These are phyloP conservation scores for Populus tremula DNA, from an alignment of 345 rosid genomes.

Conservation along the genomic window DNA sequence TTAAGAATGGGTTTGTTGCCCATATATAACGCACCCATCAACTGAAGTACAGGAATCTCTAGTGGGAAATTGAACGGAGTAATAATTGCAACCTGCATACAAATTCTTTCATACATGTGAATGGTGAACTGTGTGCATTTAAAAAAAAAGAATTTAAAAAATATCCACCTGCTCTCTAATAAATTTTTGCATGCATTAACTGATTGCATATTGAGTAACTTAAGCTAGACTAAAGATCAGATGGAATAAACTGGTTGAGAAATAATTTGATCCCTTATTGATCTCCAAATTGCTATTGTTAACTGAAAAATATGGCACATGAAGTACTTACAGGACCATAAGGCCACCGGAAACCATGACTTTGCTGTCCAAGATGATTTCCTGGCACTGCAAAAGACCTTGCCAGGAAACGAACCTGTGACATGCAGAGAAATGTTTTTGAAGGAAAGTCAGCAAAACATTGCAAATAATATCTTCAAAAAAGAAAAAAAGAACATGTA, in stretches of 20 bases:
- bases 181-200: background rate
- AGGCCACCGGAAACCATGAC: slow-evolving; percentile 97
- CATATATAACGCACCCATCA: slow-evolving; percentile 98
- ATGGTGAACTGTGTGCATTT: background rate
- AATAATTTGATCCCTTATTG: too few relatives aligned
- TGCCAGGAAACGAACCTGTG: slow-evolving; percentile 89
- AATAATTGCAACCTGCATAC: slow-evolving; percentile 76
- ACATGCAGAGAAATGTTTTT: background rate
- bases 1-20: slow-evolving; percentile 94
- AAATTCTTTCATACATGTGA: background rate
- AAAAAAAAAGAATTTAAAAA: slow-evolving; percentile 3
- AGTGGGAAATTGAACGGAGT: slow-evolving; percentile 97
- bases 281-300: background rate
- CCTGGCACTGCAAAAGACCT: slow-evolving; percentile 92
- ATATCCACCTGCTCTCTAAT: background rate
- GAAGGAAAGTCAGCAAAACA: background rate
- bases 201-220: background rate
- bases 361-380: slow-evolving; percentile 95
- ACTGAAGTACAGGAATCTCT: slow-evolving; percentile 93
- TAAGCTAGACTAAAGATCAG: background rate
- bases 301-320: background rate
- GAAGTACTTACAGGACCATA: slow-evolving; percentile 78
- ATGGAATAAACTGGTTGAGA: background rate
- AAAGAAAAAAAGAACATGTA: background rate
- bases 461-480: background rate